These are phyloP conservation scores for Yamadazyma mexicana DNA, from an alignment of 1,139 yeast species.

Conservation along the genomic window DNA sequence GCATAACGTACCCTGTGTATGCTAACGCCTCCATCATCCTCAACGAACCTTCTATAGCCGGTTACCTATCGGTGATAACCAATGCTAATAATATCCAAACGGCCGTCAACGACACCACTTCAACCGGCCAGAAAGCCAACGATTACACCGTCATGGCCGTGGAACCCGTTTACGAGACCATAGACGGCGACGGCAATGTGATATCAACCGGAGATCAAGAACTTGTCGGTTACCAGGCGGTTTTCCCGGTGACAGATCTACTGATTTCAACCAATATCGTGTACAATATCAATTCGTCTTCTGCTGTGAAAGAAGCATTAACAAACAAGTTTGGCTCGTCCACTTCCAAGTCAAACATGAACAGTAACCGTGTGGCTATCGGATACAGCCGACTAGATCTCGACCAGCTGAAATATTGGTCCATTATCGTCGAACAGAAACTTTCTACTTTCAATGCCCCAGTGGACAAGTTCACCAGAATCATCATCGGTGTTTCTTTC, in stretches of 20 bases:
- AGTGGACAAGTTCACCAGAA: conserved; percentile 58
- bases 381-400: conserved; percentile 66
- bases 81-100: conserved; percentile 53
- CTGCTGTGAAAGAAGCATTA: conserved; percentile 44
- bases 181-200: conserved; percentile 12
- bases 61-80: conserved; percentile 69
- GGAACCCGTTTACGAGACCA: conserved; percentile 27
- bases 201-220: conserved; percentile 9
- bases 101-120: conserved; percentile 51
- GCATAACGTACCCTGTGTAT: conserved; percentile 68
- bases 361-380: conserved; percentile 54
- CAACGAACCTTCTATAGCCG: conserved; percentile 59
- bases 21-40: conserved; percentile 72
- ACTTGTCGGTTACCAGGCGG: conserved; percentile 34
- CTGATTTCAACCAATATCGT: conserved; percentile 22
- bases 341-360: conserved; percentile 42
- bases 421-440: conserved; percentile 70
- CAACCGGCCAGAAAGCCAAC: conserved; percentile 11
- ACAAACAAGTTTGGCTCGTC: conserved; percentile 46
- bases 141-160: conserved; percentile 38
- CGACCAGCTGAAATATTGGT: conserved; percentile 60
- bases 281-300: conserved; percentile 29
- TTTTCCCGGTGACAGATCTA: conserved; percentile 30
- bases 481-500: conserved; percentile 75
- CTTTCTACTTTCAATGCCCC: conserved; percentile 63